A percentile compares a stretch with the other conserved stretches of the same genome.
These are phyloP conservation scores for Alternaria metachromatica DNA, from an alignment of 2,329 filamentous ascomycete genomes.

Conservation along the genomic window DNA sequence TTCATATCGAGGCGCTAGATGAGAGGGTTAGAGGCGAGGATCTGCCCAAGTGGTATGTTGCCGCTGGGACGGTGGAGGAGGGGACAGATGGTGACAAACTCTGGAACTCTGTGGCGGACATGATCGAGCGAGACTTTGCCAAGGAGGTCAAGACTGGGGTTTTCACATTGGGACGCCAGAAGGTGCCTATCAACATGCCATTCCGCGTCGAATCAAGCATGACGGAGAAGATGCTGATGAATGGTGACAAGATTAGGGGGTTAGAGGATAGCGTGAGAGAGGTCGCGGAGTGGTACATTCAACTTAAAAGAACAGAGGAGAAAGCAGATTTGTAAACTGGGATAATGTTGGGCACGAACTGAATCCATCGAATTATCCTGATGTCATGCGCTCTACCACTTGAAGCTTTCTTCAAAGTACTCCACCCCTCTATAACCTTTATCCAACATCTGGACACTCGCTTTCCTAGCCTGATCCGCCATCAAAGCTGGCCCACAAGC, in stretches of 20 bases:
- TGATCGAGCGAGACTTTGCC: conserved; percentile 26
- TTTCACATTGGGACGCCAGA: conserved; percentile 33
- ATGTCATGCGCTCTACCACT: conserved; percentile 42
- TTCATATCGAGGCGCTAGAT: conserved; percentile 41
- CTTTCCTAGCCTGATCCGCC: conserved; percentile 54
- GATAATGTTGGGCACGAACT: background rate
- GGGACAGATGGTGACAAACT: conserved; percentile 23
- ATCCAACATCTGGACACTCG: conserved; percentile 46
- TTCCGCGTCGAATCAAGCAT: conserved; percentile 36
- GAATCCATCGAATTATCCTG: background rate
- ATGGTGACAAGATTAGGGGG: conserved; percentile 22
- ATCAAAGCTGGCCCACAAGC: conserved; percentile 56
- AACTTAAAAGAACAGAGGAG: conserved; percentile 8
- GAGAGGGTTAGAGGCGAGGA: conserved; percentile 18
- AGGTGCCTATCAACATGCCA: conserved; percentile 41
- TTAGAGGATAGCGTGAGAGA: conserved; percentile 35
- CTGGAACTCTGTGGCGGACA: conserved; percentile 32
- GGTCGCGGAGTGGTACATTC: conserved; percentile 39
- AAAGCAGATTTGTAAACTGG: background rate
- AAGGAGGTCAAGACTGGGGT: conserved; percentile 21
- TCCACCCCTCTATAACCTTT: conserved; percentile 41
- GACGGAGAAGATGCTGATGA: conserved; percentile 35
- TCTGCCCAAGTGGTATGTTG: conserved; percentile 38
- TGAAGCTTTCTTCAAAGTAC: conserved; percentile 58
- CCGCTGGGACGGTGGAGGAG: conserved; percentile 31